Evolutionary conservation across 805 yeast species (phyloP), one percentile per base, ranked within the genome.

Genomic region (Kluyveromyces lactis): DNA sequence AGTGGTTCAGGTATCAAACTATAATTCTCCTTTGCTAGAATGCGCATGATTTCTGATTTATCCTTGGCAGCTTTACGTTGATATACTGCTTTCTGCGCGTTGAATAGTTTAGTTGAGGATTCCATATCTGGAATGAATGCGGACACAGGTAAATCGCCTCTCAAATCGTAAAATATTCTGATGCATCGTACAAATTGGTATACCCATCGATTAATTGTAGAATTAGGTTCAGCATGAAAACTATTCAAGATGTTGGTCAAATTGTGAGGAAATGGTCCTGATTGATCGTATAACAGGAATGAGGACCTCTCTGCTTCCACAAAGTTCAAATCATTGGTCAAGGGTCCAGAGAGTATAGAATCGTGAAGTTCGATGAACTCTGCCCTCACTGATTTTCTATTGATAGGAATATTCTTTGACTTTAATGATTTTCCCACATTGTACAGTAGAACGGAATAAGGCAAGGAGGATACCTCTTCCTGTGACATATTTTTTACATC

Each of bases 121-220:
- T 84, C 81, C 96, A 90, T 90, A 56, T 89, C 97, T 0, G 95
- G 95, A 4, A 89, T 54, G 0, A 64, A 71, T 0, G 95, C 95
- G 2, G 80, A 68, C 2, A 86, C 58, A 0, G 95, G 95, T n/a
- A 85, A 63, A 13, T 26, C 4, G 11, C 37, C 30, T 15, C 3
- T 6, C 13, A 11, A 13, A 5, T 26, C 21, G 21, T 13, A n/a
- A 26, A 34, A 34, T 4, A 7, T 6, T 17, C 15, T 34, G 2
- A 34, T 18, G n/a, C 30, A 24, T 4, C 13, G 4, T 7, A 17
- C n/a, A 17, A 26, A 18, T 8, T 24, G 18, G 19, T 15, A 26
- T 9, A 34, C 18, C 19, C 18, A 34, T 10, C 18, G 18, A 17
- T 34, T 26, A 12, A 34, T n/a, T 10, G 13, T 18, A 16, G 37